Conservation (phyloP, 2,329 filamentous ascomycete species). For the Venturia oleaginea region DNA sequence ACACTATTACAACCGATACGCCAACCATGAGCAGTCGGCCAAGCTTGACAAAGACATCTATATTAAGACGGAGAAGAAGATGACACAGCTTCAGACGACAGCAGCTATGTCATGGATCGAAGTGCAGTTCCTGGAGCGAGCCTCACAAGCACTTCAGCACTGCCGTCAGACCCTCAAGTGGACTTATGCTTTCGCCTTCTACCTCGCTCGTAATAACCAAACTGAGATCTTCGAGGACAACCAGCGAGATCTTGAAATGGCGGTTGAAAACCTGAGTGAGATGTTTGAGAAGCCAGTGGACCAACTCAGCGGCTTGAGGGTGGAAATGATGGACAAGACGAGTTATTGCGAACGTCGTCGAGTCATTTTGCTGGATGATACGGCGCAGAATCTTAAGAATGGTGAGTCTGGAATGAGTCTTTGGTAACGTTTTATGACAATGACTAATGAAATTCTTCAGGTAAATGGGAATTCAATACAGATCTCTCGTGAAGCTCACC, state of each 20-base stretch:
- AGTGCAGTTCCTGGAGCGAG: conserved; percentile 90
- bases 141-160: conserved; percentile 86
- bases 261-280: conserved; percentile 91
- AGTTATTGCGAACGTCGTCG: conserved; percentile 90
- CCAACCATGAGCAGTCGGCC: conserved; percentile 96
- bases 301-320: conserved; percentile 77
- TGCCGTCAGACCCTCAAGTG: conserved; percentile 98
- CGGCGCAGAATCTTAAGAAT: conserved; percentile 81
- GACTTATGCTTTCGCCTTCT: conserved; percentile 98
- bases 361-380: conserved; percentile 82
- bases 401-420: conserved; percentile 40
- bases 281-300: conserved; percentile 98
- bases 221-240: conserved; percentile 99
- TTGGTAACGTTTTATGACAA: neutral
- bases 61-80: conserved; percentile 96
- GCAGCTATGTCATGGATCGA: conserved; percentile 99
- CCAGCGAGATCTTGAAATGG: conserved; percentile 95
- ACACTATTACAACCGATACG: conserved; percentile 98
- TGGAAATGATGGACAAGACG: conserved; percentile 98
- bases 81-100: conserved; percentile 87
- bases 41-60: conserved; percentile 95
- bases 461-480: conserved; percentile 12
- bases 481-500: neutral
- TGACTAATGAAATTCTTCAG: neutral
- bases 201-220: conserved; percentile 88